Evolutionary conservation across 495 filamentous ascomycete species (phyloP).

Genomic region (Hapsidospora chrysogenum): DNA sequence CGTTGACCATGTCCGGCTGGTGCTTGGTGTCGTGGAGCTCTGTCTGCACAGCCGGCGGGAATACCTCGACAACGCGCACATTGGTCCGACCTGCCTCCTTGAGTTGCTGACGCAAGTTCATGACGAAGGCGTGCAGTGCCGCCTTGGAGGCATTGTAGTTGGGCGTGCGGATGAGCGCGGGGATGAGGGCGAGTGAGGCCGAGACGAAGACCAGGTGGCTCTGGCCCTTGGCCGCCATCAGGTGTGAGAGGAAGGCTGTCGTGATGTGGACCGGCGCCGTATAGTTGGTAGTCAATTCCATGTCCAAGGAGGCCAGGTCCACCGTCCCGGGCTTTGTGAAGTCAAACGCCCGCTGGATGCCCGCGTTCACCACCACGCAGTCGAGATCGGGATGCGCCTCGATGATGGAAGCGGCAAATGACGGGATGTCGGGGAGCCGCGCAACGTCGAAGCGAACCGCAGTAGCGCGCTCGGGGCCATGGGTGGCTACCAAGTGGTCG

Average conservation of each 20-base stretch:
- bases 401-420: conserved; percentile 16
- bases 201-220: conserved; percentile 29
- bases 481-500: conserved; percentile 39
- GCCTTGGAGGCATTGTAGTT: conserved; percentile 46
- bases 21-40: conserved; percentile 36
- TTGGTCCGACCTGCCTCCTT: conserved; percentile 9
- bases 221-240: conserved; percentile 20
- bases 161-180: conserved; percentile 22
- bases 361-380: conserved; percentile 34
- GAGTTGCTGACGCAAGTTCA: conserved; percentile 44
- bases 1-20: conserved; percentile 22
- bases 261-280: conserved; percentile 42
- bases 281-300: conserved; percentile 54
- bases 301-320: conserved; percentile 31
- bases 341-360: conserved; percentile 37
- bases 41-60: conserved; percentile 52
- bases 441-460: conserved; percentile 43
- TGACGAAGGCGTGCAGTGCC: conserved; percentile 36
- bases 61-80: conserved; percentile 45
- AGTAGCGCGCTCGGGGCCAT: conserved; percentile 35
- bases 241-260: conserved; percentile 45
- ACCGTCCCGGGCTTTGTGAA: conserved; percentile 41
- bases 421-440: not conserved
- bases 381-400: conserved; percentile 37
- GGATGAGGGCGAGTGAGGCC: conserved; percentile 38